phyloP scores from a whole-genome alignment of 805 yeast species.

The Wickerhamiella vanderwaltii region DNA sequence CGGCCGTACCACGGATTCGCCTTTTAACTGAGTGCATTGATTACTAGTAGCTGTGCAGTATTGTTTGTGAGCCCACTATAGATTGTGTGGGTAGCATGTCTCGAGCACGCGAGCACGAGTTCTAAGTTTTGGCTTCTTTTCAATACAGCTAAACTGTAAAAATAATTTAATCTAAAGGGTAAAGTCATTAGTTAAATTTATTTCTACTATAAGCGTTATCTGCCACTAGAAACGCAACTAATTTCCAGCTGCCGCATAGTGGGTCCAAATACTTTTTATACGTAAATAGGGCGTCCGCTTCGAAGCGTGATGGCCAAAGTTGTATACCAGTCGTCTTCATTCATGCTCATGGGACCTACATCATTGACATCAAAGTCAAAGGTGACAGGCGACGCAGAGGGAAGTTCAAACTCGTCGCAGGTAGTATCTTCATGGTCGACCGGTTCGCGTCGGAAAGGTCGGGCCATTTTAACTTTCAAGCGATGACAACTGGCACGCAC shows the following conservation, averaged over 20 bases:
- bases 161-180: no score
- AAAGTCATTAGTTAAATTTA: no score
- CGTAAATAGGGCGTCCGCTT: no score
- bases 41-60: neutral
- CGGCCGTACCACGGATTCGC: conserved; percentile 43
- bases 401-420: conserved; percentile 7
- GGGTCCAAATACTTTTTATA: no score
- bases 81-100: no score
- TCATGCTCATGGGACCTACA: neutral
- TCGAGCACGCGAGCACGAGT: no score
- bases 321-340: conserved; percentile 10
- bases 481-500: conserved; percentile 1
- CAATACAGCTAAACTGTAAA: no score
- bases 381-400: neutral
- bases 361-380: neutral
- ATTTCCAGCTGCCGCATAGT: no score
- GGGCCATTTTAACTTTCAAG: neutral
- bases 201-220: no score
- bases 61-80: no score
- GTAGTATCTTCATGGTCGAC: neutral
- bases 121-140: no score
- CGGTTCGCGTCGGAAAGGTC: neutral
- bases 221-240: no score
- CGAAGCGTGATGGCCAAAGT: neutral
- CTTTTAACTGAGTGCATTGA: conserved; percentile 53